Base-by-base conservation (phyloP, 202 grass and related monocot genomes). In the Bolboschoenoplectus hybrid region DNA sequence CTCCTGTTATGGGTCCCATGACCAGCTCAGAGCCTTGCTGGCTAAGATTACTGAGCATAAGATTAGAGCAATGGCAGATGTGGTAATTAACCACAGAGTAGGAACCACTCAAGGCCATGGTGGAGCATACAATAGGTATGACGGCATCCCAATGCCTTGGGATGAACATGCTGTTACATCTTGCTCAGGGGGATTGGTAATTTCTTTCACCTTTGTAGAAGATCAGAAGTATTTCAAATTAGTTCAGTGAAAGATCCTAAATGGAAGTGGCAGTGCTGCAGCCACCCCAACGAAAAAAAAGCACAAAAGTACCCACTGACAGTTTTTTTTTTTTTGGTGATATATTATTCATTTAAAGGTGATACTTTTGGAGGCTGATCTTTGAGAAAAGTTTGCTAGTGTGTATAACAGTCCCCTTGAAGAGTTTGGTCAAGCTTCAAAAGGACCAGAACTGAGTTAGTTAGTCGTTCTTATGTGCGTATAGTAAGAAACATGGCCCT, bases 71-170 rank as follows among this genome's bases (percentile, higher is more conserved):
- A 94, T 98, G 90, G 93, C 88, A 47, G 97, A 98, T 92, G 79
- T 98, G 62, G 96, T 98, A 90, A 94, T 98, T 75, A 96, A 98
- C 79, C 96, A 98, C 88, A 90, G 96, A 92, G 89, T 94, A 82
- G 97, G 93, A 41, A 98, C 97, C 76, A 91, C 90, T 72, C 57
- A 90, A 88, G 97, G 97, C 80, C 90, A 75, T 47, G 90, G 85
- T 75, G 97, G 97, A 75, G 82, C 77, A 71, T 92, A 94, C 74
- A 98, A 94, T 90, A 89, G 97, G 26, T 98, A 91, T 84, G 93
- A 98, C 78, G 90, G 93, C 72, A 96, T 98, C 83, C 97, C 93
- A 46, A 44, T 98, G 81, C 72, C 93, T 65, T 98, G 97, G 97
- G 92, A 94, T 85, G 97, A 98, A 84, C 80, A 87, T 84, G 97